Percentiles rank a stretch among this genome's conserved stretches.
phyloP scores from a whole-genome alignment of 2,329 filamentous ascomycete genomes.

The Trichoderma endophyticum region DNA sequence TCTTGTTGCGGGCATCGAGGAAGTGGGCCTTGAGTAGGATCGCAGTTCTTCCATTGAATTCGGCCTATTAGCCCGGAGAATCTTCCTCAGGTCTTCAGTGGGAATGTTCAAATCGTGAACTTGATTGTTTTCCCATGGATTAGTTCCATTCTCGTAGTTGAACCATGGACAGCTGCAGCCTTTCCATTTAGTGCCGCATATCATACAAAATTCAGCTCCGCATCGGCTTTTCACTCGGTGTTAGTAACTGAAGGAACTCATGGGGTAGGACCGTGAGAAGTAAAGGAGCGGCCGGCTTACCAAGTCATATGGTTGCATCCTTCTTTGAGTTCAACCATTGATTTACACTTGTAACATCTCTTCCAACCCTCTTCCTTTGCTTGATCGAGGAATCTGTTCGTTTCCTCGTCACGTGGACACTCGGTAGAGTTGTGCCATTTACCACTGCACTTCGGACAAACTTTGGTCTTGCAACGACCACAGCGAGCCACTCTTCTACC shows the following conservation, averaged over 20 bases:
- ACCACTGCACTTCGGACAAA: conserved; percentile 70
- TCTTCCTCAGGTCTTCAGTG: conserved; percentile 19
- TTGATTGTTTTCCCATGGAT: conserved; percentile 14
- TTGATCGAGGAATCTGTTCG: conserved; percentile 59
- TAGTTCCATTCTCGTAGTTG: conserved; percentile 50
- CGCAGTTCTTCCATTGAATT: conserved; percentile 18
- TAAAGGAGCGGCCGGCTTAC: conserved; percentile 43
- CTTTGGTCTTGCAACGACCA: conserved; percentile 65
- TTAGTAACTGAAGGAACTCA: not conserved
- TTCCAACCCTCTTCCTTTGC: conserved; percentile 70
- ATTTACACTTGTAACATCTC: conserved; percentile 69
- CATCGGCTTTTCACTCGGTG: conserved; percentile 56
- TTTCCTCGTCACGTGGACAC: conserved; percentile 70
- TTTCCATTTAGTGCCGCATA: conserved; percentile 80
- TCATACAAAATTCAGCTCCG: conserved; percentile 81
- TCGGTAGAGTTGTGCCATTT: conserved; percentile 68
- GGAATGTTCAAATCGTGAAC: conserved; percentile 51
- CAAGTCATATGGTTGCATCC: conserved; percentile 89
- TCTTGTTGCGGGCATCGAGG: conserved; percentile 24
- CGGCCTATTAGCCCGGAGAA: conserved; percentile 10
- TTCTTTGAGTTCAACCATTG: conserved; percentile 74
- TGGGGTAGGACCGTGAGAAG: conserved; percentile 18
- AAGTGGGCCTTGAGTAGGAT: conserved; percentile 13
- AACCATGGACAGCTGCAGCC: conserved; percentile 80
- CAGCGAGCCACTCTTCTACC: conserved; percentile 68